phyloP scores from a whole-genome alignment of 1,139 yeast genomes.

The Yamadazyma sp. region DNA sequence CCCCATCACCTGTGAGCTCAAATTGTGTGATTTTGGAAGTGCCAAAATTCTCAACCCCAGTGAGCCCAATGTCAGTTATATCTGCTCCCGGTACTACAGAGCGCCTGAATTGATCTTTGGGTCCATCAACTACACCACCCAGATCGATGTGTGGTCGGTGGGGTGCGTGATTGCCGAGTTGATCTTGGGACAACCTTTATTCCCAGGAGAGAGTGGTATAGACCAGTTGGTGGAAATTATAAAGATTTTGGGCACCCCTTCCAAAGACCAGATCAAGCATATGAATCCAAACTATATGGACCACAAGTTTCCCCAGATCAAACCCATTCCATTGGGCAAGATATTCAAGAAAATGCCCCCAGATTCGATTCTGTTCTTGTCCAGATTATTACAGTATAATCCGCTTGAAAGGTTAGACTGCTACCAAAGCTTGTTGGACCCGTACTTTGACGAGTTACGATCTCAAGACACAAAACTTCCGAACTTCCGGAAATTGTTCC shows the following conservation, averaged over 20 bases:
- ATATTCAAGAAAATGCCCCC: constrained; percentile 69
- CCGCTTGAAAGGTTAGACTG: constrained; percentile 74
- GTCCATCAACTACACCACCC: constrained; percentile 91
- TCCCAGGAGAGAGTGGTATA: constrained; percentile 97
- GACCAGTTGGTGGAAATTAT: constrained; percentile 97
- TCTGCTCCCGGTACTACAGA: constrained; percentile 77
- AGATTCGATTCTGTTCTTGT: constrained; percentile 65
- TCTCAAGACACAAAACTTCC: constrained; percentile 55
- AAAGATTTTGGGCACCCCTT: constrained; percentile 92
- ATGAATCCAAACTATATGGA: constrained; percentile 99
- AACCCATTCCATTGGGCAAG: constrained; percentile 84
- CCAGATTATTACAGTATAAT: constrained; percentile 67
- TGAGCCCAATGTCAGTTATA: constrained; percentile 75
- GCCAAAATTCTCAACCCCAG: constrained; percentile 74
- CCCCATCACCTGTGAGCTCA: constrained; percentile 62
- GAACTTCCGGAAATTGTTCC: constrained; percentile 47
- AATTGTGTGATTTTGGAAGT: constrained; percentile 81
- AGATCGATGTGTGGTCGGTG: constrained; percentile 96
- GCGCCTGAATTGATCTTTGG: constrained; percentile 91
- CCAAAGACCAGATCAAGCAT: constrained; percentile 85
- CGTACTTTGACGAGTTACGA: constrained; percentile 76
- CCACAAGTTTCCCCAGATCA: constrained; percentile 93
- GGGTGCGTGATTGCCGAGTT: constrained; percentile 98
- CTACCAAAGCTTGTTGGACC: constrained; percentile 64
- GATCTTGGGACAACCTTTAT: constrained; percentile 90